Evolutionary conservation across 208 protist genomes (phyloP), one percentile per base, ranked within the genome.

Genomic region (Sergeia podlipaevii): DNA sequence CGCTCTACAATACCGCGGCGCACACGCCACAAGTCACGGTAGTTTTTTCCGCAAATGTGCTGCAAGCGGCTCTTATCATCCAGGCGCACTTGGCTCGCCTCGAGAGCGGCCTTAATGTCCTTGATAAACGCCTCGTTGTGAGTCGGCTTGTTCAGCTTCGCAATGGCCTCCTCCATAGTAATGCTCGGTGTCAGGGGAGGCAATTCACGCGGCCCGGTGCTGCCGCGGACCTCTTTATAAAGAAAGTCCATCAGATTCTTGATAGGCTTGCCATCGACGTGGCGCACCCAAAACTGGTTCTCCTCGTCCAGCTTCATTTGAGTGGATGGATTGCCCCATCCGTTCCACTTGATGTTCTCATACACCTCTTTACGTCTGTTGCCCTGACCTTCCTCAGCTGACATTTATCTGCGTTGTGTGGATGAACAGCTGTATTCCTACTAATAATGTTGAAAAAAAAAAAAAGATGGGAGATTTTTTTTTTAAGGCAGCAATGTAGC

Each of bases 21-120:
- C 32, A 97, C 58, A 17, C 86, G 78, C 80, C 91, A 97, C 21
- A 98, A 60, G 51, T 98, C 93, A 41, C 89, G 70, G 71, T 95
- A 97, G 73, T 95, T 97, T 60, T 97, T 95, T n/a, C 91, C 91
- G 13, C 79, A 69, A 8, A 90, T 74, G 71, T 97, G 91, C n/a
- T 51, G 69, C 11, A 97, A 70, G 33, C 91, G 87, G 49, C 79
- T 88, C 46, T 70, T 62, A 26, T 61, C 81, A 49, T 97, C 88
- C 0, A 75, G 55, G 11, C 73, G 79, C 23, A 95, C 64, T 64
- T 97, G 87, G 18, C 64, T 77, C 10, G 55, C 42, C 53, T 77
- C 54, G 4, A 95, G 50, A 13, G 41, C 70, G 8, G 53, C 61
- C 13, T 41, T 30, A 37, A 94, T 36, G 23, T 96, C 80, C 29